A percentile compares a stretch with the other conserved stretches of the same genome.
Evolutionary conservation across 305 asterid species (phyloP).

Genomic region (Ajuga reptans): DNA sequence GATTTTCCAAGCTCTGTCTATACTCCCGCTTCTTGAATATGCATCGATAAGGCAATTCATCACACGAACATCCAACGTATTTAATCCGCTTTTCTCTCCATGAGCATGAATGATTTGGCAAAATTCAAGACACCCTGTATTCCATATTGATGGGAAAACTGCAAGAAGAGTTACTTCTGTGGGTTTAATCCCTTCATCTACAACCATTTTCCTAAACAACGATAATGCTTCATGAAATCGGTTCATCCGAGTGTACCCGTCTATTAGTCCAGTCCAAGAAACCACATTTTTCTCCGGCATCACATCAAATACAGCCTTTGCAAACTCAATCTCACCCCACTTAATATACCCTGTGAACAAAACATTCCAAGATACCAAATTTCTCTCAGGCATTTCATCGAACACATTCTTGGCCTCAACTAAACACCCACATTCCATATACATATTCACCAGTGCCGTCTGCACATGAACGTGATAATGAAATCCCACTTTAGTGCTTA

Average conservation of each 20-base stretch:
- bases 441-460: conserved; percentile 72
- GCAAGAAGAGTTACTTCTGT: conserved; percentile 66
- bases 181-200: conserved; percentile 44
- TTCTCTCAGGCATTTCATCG: conserved; percentile 59
- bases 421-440: conserved; percentile 39
- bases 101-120: conserved; percentile 57
- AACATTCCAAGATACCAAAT: conserved; percentile 70
- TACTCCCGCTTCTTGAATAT: conserved; percentile 59
- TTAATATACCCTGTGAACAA: conserved; percentile 59
- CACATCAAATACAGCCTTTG: conserved; percentile 44
- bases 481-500: conserved; percentile 47
- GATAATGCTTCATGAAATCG: conserved; percentile 42
- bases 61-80: conserved; percentile 49
- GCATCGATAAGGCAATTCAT: conserved; percentile 62
- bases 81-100: conserved; percentile 53
- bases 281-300: conserved; percentile 69
- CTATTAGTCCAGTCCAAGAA: conserved; percentile 77
- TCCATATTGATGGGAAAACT: conserved; percentile 67
- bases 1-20: conserved; percentile 38
- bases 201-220: conserved; percentile 51
- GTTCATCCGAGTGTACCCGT: conserved; percentile 54
- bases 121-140: conserved; percentile 40
- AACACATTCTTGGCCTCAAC: conserved; percentile 49
- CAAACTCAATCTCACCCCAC: conserved; percentile 52
- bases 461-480: conserved; percentile 47